These are phyloP conservation scores for Akebia trifoliata DNA, from an alignment of 164 flowering plant species.

Conservation along the genomic window DNA sequence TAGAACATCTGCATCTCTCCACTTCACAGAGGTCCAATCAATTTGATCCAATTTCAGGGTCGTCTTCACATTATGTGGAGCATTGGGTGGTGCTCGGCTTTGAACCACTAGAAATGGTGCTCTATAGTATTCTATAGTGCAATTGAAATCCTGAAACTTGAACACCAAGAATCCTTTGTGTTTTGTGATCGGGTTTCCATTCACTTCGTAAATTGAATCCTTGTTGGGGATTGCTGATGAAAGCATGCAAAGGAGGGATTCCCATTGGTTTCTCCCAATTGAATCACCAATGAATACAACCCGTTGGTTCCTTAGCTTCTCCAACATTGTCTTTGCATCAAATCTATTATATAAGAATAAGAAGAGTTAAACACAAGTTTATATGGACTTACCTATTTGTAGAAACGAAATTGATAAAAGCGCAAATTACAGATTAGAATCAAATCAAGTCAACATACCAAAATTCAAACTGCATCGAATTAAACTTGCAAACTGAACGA, in stretches of 20 bases:
- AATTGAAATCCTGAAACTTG: slow-evolving; percentile 74
- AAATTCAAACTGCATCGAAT: too few species aligned
- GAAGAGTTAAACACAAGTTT: too few species aligned
- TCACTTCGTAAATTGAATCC: slow-evolving; percentile 77
- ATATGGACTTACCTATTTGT: too few species aligned
- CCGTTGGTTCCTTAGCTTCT: slow-evolving; percentile 63
- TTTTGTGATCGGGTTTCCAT: slow-evolving; percentile 93
- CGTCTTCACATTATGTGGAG: slow-evolving; percentile 36
- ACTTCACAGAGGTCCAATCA: slow-evolving; percentile 76
- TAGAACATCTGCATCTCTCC: slow-evolving; percentile 86
- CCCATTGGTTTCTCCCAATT: slow-evolving; percentile 99
- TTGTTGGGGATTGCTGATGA: slow-evolving; percentile 61
- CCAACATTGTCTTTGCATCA: slow-evolving; percentile 72
- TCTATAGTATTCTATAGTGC: slow-evolving; percentile 93
- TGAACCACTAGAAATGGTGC: slow-evolving; percentile 90
- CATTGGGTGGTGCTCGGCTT: slow-evolving; percentile 64
- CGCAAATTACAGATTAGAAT: too few species aligned
- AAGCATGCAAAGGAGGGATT: slow-evolving; percentile 93
- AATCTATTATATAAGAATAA: slow-evolving; percentile 37
- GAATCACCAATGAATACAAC: slow-evolving; percentile 92
- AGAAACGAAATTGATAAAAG: too few species aligned
- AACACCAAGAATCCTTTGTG: slow-evolving; percentile 87
- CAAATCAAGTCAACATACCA: too few species aligned
- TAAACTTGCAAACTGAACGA: too few species aligned
- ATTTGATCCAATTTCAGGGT: slow-evolving; percentile 76